phyloP scores from a whole-genome alignment of 345 rosid genomes.

The Lenwebbia sp. region DNA sequence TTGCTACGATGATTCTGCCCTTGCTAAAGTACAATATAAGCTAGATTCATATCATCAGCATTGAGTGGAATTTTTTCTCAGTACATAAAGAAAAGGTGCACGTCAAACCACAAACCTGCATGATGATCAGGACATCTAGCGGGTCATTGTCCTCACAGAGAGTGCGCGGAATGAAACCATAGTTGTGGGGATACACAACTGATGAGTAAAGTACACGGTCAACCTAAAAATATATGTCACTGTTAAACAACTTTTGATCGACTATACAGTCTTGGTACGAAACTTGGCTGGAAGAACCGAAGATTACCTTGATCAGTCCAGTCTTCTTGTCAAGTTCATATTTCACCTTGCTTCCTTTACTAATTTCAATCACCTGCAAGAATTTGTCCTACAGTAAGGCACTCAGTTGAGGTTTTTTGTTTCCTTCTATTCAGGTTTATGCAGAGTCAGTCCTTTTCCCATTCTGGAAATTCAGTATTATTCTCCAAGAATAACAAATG shows the following conservation, averaged over 20 bases:
- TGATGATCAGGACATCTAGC: slow-evolving; percentile 37
- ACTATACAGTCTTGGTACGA: not conserved
- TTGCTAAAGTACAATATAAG: not conserved
- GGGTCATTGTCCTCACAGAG: slow-evolving; percentile 53
- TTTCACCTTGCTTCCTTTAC: slow-evolving; percentile 95
- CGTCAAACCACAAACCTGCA: slow-evolving; percentile 44
- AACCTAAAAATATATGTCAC: slow-evolving; percentile 14
- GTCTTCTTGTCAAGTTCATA: slow-evolving; percentile 97
- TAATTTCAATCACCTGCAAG: slow-evolving; percentile 84
- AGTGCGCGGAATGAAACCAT: slow-evolving; percentile 46
- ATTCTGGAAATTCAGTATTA: not conserved
- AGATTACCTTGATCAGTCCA: slow-evolving; percentile 79
- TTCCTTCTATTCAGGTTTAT: not conserved
- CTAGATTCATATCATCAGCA: not conserved
- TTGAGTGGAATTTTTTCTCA: not conserved
- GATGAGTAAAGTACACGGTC: slow-evolving; percentile 41
- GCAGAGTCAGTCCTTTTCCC: not conserved
- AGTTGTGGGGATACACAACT: slow-evolving; percentile 91
- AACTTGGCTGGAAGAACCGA: not conserved
- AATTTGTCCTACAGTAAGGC: not conserved
- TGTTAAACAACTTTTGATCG: not conserved
- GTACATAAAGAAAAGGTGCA: not conserved
- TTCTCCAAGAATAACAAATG: not conserved
- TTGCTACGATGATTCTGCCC: not conserved
- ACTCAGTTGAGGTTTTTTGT: not conserved